phyloP scores from a whole-genome alignment of 495 filamentous ascomycete species.

The Xylaria castorea region DNA sequence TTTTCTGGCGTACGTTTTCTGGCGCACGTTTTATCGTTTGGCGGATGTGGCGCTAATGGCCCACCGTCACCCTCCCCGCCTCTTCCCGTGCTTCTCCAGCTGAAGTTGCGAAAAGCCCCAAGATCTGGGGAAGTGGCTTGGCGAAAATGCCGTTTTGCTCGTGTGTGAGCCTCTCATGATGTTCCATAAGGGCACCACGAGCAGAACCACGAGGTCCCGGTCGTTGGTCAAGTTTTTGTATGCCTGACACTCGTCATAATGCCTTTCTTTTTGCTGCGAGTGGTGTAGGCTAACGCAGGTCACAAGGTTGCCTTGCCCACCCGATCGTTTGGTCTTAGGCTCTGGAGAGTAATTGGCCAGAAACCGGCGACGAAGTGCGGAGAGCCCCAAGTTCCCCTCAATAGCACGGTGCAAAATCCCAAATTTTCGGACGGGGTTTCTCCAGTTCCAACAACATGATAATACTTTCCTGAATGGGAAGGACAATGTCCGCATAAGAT shows the following conservation, averaged over 20 bases:
- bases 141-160: not conserved
- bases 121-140: slow-evolving; percentile 23
- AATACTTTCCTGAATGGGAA: slow-evolving; percentile 25
- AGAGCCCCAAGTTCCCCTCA: slow-evolving; percentile 8
- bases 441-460: slow-evolving; percentile 6
- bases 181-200: slow-evolving; percentile 13
- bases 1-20: too few relatives aligned
- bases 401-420: not conserved
- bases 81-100: not conserved
- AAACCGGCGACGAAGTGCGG: slow-evolving; percentile 9
- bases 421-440: slow-evolving; percentile 5
- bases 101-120: slow-evolving; percentile 2
- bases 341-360: slow-evolving; percentile 15
- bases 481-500: slow-evolving; percentile 19
- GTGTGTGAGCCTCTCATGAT: slow-evolving; percentile 16
- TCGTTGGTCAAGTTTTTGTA: not conserved
- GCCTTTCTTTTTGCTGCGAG: not conserved
- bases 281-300: not conserved
- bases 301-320: slow-evolving; percentile 19
- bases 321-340: slow-evolving; percentile 12
- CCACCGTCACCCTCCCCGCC: slow-evolving; percentile 3
- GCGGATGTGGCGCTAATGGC: too few relatives aligned
- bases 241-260: slow-evolving; percentile 17
- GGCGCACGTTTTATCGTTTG: too few relatives aligned
- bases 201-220: slow-evolving; percentile 9